phyloP scores from a whole-genome alignment of 2,329 filamentous ascomycete genomes.

The Xylaria sp. region DNA sequence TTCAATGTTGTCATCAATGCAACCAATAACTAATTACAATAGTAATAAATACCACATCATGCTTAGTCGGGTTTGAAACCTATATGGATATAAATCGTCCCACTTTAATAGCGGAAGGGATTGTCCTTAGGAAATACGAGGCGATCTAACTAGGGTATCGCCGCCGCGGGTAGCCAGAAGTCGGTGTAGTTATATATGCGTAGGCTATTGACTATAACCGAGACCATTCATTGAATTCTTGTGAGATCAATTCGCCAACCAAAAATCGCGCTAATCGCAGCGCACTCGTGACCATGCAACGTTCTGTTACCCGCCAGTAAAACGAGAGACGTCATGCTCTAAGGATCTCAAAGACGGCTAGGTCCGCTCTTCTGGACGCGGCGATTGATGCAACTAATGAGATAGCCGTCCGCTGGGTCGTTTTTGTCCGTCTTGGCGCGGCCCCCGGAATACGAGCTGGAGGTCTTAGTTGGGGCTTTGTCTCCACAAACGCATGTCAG shows the following conservation, averaged over 20 bases:
- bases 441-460: slow-evolving; percentile 35
- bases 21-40: slow-evolving; percentile 5
- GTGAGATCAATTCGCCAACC: slow-evolving; percentile 2
- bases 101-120: slow-evolving; percentile 5
- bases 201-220: not conserved
- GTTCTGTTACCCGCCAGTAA: not conserved
- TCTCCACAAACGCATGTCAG: slow-evolving; percentile 33
- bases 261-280: slow-evolving; percentile 8
- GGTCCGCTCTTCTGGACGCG: not conserved
- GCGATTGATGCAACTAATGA: slow-evolving; percentile 19
- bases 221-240: slow-evolving; percentile 16
- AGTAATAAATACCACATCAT: not conserved
- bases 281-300: slow-evolving; percentile 1
- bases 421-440: slow-evolving; percentile 28
- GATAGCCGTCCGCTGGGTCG: slow-evolving; percentile 10
- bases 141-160: slow-evolving; percentile 10
- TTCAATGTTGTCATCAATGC: slow-evolving; percentile 11
- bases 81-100: not conserved
- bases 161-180: slow-evolving; percentile 15
- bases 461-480: slow-evolving; percentile 1
- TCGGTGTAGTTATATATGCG: not conserved
- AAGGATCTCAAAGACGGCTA: not conserved
- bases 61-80: not conserved
- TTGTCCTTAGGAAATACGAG: slow-evolving; percentile 12
- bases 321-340: not conserved